Conservation (phyloP, 306 rosid genomes). For the Elaeagnus macrophylla region DNA sequence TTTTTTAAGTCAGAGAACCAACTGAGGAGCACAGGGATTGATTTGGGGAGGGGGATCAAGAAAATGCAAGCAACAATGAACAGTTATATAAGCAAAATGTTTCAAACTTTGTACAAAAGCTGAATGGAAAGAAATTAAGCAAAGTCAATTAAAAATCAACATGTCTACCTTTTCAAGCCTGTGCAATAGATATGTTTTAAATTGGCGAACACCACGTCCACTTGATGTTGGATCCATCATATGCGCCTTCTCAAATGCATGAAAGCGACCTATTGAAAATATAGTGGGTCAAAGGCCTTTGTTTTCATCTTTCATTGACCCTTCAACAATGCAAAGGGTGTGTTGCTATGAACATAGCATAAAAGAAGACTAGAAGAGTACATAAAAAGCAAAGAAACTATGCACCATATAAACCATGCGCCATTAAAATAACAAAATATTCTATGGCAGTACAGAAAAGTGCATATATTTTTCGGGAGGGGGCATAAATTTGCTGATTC, state of each 20-base stretch:
- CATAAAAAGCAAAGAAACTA: not conserved
- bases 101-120: no score
- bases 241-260: conserved; percentile 92
- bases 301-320: conserved; percentile 1
- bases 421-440: not conserved
- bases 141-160: conserved; percentile 11
- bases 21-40: no score
- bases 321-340: conserved; percentile 1
- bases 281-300: conserved; percentile 10
- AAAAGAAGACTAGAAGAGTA: no score
- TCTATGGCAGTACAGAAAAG: no score
- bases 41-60: no score
- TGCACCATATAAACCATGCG: not conserved
- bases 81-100: no score
- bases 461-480: no score
- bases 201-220: conserved; percentile 98
- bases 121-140: not conserved
- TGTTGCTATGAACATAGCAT: no score
- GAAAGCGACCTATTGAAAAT: conserved; percentile 70
- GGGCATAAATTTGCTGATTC: no score
- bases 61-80: no score
- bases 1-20: no score
- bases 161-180: conserved; percentile 62
- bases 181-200: conserved; percentile 78
- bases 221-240: conserved; percentile 63